Conservation (phyloP, 345 rosid genomes). For the Eucalyptus marginata region DNA sequence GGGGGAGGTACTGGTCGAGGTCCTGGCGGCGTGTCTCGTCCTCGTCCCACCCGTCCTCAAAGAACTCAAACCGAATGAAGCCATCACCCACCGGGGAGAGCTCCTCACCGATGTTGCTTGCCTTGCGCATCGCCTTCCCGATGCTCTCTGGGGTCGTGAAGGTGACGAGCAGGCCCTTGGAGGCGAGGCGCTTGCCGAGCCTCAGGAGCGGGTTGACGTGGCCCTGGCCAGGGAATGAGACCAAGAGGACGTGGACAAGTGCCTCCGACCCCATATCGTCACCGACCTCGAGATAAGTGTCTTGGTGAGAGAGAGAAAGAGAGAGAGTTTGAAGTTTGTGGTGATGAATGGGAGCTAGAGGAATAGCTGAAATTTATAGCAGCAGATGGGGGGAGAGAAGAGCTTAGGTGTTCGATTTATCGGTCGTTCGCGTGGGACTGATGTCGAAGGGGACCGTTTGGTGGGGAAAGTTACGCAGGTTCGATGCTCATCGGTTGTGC, state of each 20-base stretch:
- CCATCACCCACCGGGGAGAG: conserved; percentile 52
- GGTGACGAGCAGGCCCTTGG: conserved; percentile 23
- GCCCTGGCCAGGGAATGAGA: conserved; percentile 25
- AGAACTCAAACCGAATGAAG: conserved; percentile 59
- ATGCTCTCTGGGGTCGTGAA: conserved; percentile 18
- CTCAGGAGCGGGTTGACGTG: conserved; percentile 35
- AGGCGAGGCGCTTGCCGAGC: conserved; percentile 21
- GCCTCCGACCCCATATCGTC: neutral
- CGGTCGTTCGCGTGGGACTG: neutral
- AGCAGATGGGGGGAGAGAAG: neutral
- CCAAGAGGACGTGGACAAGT: conserved; percentile 19
- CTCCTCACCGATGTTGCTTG: conserved; percentile 1
- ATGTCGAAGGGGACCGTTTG: neutral
- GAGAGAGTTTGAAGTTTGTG: neutral
- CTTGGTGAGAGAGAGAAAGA: neutral
- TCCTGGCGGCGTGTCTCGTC: conserved; percentile 28
- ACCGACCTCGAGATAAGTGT: neutral
- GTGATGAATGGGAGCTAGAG: neutral
- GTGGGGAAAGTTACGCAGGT: neutral
- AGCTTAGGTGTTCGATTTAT: neutral
- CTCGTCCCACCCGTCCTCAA: conserved; percentile 46
- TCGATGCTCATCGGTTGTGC: neutral
- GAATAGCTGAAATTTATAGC: neutral
- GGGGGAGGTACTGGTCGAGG: conserved; percentile 21
- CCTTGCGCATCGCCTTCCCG: conserved; percentile 15